Conservation (phyloP, 805 yeast genomes). For the Metschnikowia sp. region DNA sequence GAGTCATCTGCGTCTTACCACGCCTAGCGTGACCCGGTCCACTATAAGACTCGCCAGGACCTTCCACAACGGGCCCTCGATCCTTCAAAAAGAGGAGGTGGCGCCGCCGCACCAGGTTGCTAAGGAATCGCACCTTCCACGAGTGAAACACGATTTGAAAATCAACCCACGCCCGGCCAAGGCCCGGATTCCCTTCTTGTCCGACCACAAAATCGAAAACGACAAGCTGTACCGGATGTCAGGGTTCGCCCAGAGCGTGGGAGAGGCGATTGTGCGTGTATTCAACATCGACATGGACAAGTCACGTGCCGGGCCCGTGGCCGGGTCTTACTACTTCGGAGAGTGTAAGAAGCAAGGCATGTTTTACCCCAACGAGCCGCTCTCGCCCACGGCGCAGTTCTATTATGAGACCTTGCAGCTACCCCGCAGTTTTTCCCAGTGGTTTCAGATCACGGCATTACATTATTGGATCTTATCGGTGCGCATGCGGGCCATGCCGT, state of each 20-base stretch:
- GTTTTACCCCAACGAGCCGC: conserved; percentile 68
- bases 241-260: conserved; percentile 43
- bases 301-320: conserved; percentile 89
- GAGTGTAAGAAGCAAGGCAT: conserved; percentile 84
- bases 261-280: conserved; percentile 57
- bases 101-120: conserved; percentile 37
- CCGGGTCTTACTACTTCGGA: conserved; percentile 83
- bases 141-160: conserved; percentile 30
- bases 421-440: conserved; percentile 88
- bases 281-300: conserved; percentile 88
- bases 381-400: conserved; percentile 71
- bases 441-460: conserved; percentile 88
- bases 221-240: conserved; percentile 37
- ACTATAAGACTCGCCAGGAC: background rate
- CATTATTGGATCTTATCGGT: conserved; percentile 94
- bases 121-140: conserved; percentile 38
- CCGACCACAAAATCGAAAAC: conserved; percentile 36
- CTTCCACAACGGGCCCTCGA: conserved; percentile 13
- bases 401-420: conserved; percentile 81
- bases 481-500: conserved; percentile 95
- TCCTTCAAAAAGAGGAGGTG: conserved; percentile 22
- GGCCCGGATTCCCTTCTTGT: conserved; percentile 37
- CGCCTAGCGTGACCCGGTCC: background rate
- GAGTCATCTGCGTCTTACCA: conserved; percentile 1
- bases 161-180: conserved; percentile 35